These are phyloP conservation scores for Panicum hallii DNA, from an alignment of 202 grass and related monocot species.

Conservation along the genomic window DNA sequence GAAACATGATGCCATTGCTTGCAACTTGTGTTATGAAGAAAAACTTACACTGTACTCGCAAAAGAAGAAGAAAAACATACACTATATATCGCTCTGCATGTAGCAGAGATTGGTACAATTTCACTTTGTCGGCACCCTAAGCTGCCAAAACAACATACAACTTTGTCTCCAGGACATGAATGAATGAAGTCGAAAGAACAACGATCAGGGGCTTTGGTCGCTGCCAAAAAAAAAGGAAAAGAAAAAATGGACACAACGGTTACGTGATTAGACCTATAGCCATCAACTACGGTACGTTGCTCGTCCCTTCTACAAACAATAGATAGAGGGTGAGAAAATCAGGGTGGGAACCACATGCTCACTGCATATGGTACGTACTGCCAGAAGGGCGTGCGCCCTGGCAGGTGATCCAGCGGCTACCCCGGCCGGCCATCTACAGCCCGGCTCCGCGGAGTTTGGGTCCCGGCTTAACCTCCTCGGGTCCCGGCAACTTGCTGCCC, in stretches of 20 bases:
- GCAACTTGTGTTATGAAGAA: neutral
- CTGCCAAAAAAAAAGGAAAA: conserved; percentile 38
- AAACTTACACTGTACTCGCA: conserved; percentile 21
- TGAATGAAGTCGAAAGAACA: neutral
- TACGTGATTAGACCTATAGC: conserved; percentile 26
- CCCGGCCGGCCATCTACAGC: neutral
- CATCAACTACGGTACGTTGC: conserved; percentile 23
- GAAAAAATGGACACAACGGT: conserved; percentile 26
- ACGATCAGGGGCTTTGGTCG: conserved; percentile 24
- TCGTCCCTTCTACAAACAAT: conserved; percentile 52
- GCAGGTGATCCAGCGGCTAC: neutral
- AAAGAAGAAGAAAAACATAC: neutral
- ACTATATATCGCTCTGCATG: neutral
- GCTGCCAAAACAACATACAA: conserved; percentile 25
- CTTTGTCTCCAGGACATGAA: neutral
- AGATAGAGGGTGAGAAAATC: neutral
- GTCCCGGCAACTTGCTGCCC: neutral
- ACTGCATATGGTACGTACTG: neutral
- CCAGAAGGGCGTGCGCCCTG: neutral
- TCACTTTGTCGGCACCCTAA: conserved; percentile 19
- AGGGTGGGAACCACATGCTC: too few species aligned
- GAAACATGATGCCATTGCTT: too few species aligned
- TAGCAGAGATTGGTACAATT: conserved; percentile 2
- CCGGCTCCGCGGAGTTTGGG: neutral
- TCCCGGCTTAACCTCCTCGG: too few species aligned